Base-by-base conservation (phyloP, 78 protist species). In the Mastigamoeba balamuthi region DNA sequence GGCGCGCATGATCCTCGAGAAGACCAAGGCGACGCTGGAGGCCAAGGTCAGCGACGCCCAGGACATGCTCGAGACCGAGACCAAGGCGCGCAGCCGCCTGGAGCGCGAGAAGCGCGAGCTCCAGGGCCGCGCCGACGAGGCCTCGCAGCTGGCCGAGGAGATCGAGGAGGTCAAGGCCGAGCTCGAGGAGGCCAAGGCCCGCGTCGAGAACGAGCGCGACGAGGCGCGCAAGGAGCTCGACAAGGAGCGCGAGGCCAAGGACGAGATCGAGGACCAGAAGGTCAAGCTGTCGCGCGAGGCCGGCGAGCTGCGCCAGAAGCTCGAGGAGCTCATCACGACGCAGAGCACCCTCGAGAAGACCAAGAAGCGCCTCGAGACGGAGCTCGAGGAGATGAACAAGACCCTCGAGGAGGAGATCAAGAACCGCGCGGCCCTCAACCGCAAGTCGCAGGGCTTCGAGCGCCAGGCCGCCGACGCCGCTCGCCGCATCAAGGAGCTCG, bases 81-180 rank as follows among this genome's bases (percentile, higher is more conserved):
- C 78, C 25, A 83, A 83, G 70, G 43, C 53, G 73, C 73, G 68
- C 78, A 76, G 69, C 81, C 58, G 88, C 66, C 43, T 76, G 7
- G 88, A 83, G 58, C 70, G 74, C 27, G 88, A 83, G 69, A 83
- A 83, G 76, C 74, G 81, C 40, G 81, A 74, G 40, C 44, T 76
- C 52, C 78, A 83, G 65, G 81, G 76, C 58, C 81, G 74, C 53
- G 40, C 69, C 27, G 83, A 75, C 52, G 88, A 84, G 40, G 33
- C 17, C 58, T 25, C 17, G 58, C 9, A 9, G 29, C 29, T 64
- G 23, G 48, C 72, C 42, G 84, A 79, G 29, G 72, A 53, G 36
- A 58, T 72, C 36, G 89, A 80, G 52, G 78, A 58, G 39, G 78
- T 83, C 30, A 48, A 43, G 3, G 43, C 28, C 4, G 4, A 6